Conservation (phyloP, 371 early-diverging fungal genomes). For the Saksenaea vasiformis region DNA sequence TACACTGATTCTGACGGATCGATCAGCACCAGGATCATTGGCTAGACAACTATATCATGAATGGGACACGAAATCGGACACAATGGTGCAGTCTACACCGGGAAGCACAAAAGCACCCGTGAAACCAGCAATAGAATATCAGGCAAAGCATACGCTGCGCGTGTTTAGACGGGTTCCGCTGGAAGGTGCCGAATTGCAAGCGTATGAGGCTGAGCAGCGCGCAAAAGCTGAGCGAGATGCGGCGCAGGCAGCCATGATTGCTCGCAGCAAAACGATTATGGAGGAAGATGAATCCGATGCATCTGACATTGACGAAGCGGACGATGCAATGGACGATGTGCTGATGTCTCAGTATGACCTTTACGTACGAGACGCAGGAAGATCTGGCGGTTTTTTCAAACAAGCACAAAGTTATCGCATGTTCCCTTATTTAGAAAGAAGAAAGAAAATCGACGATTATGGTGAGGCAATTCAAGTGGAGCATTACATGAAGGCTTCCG, state of each 20-base stretch:
- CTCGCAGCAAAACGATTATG: slow-evolving; percentile 66
- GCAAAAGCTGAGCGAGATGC: slow-evolving; percentile 71
- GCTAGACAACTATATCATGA: slow-evolving; percentile 71
- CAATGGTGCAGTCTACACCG: slow-evolving; percentile 2
- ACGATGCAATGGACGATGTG: slow-evolving; percentile 60
- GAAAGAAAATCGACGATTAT: slow-evolving; percentile 90
- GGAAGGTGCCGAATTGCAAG: slow-evolving; percentile 86
- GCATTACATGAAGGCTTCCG: slow-evolving; percentile 62
- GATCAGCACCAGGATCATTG: slow-evolving; percentile 74
- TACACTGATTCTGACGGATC: slow-evolving; percentile 77
- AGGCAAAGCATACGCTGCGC: slow-evolving; percentile 40
- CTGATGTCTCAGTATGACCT: slow-evolving; percentile 73
- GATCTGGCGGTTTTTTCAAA: slow-evolving; percentile 77
- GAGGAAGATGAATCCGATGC: slow-evolving; percentile 76
- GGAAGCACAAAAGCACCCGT: slow-evolving; percentile 30
- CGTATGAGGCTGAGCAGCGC: slow-evolving; percentile 63
- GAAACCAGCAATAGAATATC: slow-evolving; percentile 51
- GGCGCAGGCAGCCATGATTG: slow-evolving; percentile 72
- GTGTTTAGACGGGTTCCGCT: slow-evolving; percentile 70
- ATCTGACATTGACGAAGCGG: slow-evolving; percentile 65
- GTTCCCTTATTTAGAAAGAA: slow-evolving; percentile 87
- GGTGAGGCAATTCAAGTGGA: slow-evolving; percentile 89
- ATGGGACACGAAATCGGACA: slow-evolving; percentile 53
- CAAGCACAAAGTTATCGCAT: slow-evolving; percentile 81
- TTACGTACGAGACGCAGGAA: slow-evolving; percentile 73